Conservation (phyloP, 805 yeast genomes). For the Yamadazyma philogaea region DNA sequence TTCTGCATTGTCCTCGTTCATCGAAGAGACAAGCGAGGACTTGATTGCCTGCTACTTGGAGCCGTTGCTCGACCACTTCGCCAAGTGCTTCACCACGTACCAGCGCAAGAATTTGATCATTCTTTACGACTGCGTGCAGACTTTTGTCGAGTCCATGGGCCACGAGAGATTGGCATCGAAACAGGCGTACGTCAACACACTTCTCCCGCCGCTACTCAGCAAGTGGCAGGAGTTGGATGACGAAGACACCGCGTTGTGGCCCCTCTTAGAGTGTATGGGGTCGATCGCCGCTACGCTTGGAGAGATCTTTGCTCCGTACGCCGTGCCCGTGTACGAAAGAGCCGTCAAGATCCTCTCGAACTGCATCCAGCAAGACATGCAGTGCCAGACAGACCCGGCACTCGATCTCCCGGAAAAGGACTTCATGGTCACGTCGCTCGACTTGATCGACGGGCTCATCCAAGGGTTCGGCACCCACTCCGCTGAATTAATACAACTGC, state of each 20-base stretch:
- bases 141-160: slow-evolving; percentile 77
- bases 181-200: slow-evolving; percentile 52
- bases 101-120: slow-evolving; percentile 79
- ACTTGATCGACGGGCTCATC: slow-evolving; percentile 85
- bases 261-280: slow-evolving; percentile 88
- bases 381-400: slow-evolving; percentile 62
- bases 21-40: slow-evolving; percentile 68
- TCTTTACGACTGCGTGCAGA: slow-evolving; percentile 86
- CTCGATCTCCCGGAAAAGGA: slow-evolving; percentile 83
- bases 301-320: slow-evolving; percentile 81
- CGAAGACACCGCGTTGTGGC: slow-evolving; percentile 84
- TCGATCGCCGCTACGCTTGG: slow-evolving; percentile 86
- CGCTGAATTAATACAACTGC: slow-evolving; percentile 48
- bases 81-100: slow-evolving; percentile 70
- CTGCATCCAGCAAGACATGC: slow-evolving; percentile 64
- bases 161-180: slow-evolving; percentile 51
- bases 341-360: slow-evolving; percentile 66
- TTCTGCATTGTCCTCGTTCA: slow-evolving; percentile 76
- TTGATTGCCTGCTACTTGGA: slow-evolving; percentile 61
- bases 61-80: slow-evolving; percentile 67
- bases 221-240: slow-evolving; percentile 79
- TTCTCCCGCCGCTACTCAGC: slow-evolving; percentile 76
- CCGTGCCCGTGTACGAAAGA: slow-evolving; percentile 79
- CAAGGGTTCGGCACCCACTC: slow-evolving; percentile 78
- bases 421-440: slow-evolving; percentile 83